Percentiles rank a stretch among this genome's conserved stretches.
Conservation (phyloP, 345 rosid genomes). For the Schrenkiella parvula region DNA sequence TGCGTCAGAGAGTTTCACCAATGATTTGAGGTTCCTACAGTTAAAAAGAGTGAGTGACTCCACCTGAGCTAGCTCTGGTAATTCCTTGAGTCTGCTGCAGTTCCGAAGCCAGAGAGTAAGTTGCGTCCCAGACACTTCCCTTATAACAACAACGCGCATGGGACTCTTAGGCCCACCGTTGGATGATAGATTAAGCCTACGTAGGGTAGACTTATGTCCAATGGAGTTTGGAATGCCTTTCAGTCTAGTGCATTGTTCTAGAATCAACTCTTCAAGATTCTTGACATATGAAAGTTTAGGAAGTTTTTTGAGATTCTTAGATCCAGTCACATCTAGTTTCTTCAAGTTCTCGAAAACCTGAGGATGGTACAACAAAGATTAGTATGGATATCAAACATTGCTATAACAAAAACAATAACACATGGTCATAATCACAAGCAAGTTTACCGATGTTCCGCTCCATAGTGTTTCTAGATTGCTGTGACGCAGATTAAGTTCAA, state of each 20-base stretch:
- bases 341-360: background rate
- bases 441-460: background rate
- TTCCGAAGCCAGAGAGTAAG: slow-evolving; percentile 2
- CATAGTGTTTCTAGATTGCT: slow-evolving; percentile 3
- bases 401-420: background rate
- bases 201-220: background rate
- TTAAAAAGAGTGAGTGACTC: background rate
- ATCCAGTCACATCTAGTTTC: slow-evolving; percentile 19
- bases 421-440: background rate
- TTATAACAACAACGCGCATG: background rate
- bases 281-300: background rate
- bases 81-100: background rate
- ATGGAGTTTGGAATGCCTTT: background rate
- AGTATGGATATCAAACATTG: background rate
- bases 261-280: background rate
- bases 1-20: background rate
- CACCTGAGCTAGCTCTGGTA: slow-evolving; percentile 6
- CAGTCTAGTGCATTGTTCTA: background rate
- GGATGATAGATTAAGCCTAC: background rate
- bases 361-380: background rate
- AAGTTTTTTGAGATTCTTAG: background rate
- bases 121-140: background rate
- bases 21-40: background rate
- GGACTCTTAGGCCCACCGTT: background rate
- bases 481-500: slow-evolving; percentile 1